phyloP scores from a whole-genome alignment of 306 rosid genomes.

The Quercus berberidifolia region DNA sequence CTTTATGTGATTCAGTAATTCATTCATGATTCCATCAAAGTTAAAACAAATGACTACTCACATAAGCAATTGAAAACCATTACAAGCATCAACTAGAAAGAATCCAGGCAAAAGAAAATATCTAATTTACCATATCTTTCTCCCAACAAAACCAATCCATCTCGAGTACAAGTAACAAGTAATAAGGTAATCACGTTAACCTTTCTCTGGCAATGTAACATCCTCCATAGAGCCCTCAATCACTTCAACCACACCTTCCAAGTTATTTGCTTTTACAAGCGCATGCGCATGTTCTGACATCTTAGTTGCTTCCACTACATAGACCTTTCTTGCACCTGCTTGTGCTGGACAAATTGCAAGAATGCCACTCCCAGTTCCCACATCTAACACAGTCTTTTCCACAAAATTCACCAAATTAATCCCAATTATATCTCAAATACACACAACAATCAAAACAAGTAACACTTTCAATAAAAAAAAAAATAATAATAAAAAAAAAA shows the following conservation, averaged over 20 bases:
- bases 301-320: constrained; percentile 95
- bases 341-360: constrained; percentile 98
- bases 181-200: constrained; percentile 30
- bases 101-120: too few species aligned
- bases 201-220: constrained; percentile 87
- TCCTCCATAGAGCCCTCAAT: constrained; percentile 95
- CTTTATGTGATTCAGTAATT: too few species aligned
- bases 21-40: too few species aligned
- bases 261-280: constrained; percentile 74
- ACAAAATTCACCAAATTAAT: constrained; percentile 25
- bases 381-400: constrained; percentile 90
- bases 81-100: too few species aligned
- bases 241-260: constrained; percentile 66
- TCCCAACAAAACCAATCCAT: too few species aligned
- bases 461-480: background rate
- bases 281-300: constrained; percentile 92
- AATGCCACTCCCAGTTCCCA: constrained; percentile 98
- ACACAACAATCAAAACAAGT: background rate
- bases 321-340: constrained; percentile 97
- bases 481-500: background rate
- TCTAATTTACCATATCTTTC: too few species aligned
- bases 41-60: too few species aligned
- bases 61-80: too few species aligned
- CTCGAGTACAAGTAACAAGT: background rate
- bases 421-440: constrained; percentile 14